Evolutionary conservation across 768 basidiomycete species (phyloP).

Genomic region (Russula sp.): DNA sequence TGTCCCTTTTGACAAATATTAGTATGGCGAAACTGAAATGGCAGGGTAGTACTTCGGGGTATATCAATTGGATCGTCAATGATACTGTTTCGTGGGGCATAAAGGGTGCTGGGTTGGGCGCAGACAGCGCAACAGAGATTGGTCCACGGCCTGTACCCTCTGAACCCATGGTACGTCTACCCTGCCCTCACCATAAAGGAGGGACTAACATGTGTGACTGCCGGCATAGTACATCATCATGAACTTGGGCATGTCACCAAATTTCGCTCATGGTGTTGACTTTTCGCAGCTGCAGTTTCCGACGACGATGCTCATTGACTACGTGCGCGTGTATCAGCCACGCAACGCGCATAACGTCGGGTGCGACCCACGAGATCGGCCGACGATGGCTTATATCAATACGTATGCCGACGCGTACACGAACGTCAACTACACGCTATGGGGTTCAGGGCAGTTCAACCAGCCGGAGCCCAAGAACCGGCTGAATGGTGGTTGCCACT

Average conservation of each 20-base stretch:
- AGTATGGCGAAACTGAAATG: not conserved
- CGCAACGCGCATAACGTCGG: constrained; percentile 66
- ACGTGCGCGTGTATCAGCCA: constrained; percentile 87
- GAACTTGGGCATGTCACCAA: constrained; percentile 80
- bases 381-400: constrained; percentile 79
- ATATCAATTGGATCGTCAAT: constrained; percentile 80
- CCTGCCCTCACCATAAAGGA: not conserved
- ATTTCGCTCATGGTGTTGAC: constrained; percentile 67
- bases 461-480: constrained; percentile 21
- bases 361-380: constrained; percentile 74
- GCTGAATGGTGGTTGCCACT: not conserved
- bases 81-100: constrained; percentile 71
- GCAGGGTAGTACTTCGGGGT: constrained; percentile 30
- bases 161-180: constrained; percentile 72
- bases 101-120: constrained; percentile 56
- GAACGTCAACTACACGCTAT: constrained; percentile 76
- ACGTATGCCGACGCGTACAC: constrained; percentile 70
- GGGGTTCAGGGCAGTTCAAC: constrained; percentile 35
- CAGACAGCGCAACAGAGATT: constrained; percentile 56
- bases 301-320: constrained; percentile 69
- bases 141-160: constrained; percentile 62
- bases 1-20: constrained; percentile 36
- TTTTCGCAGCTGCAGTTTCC: constrained; percentile 68
- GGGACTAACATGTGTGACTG: not conserved
- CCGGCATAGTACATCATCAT: constrained; percentile 64